These are phyloP conservation scores for Verbena officinalis DNA, from an alignment of 257 asterid species.

Conservation along the genomic window DNA sequence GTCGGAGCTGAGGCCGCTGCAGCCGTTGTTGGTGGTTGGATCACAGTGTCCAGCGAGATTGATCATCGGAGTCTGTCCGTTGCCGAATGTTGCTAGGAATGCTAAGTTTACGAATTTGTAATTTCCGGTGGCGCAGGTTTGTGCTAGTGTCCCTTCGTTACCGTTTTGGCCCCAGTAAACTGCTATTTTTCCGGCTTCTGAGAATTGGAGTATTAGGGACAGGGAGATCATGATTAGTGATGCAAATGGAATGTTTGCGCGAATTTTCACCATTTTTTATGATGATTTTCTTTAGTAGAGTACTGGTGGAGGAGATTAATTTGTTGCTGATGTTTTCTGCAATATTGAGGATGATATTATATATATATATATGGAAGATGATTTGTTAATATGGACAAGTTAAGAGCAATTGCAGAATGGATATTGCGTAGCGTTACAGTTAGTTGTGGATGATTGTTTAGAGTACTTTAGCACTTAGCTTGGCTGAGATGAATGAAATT, in stretches of 20 bases:
- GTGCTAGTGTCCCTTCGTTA: conserved; percentile 40
- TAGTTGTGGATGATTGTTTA: background rate
- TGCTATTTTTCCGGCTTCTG: conserved; percentile 39
- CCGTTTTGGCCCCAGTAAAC: conserved; percentile 51
- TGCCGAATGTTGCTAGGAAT: conserved; percentile 43
- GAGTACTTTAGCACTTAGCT: too few relatives aligned
- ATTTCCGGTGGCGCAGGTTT: conserved; percentile 43
- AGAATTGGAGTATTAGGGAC: background rate
- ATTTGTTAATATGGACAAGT: background rate
- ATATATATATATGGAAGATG: conserved; percentile 1
- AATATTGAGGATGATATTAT: background rate
- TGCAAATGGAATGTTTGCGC: background rate
- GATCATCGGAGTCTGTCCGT: conserved; percentile 40
- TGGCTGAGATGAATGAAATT: background rate
- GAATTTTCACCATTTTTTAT: background rate
- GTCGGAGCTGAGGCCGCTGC: conserved; percentile 39
- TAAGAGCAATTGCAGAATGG: background rate
- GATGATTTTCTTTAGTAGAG: background rate
- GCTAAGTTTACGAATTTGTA: conserved; percentile 40
- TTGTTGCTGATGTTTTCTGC: background rate
- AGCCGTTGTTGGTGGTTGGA: conserved; percentile 43
- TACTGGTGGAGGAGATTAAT: background rate
- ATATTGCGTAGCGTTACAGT: background rate
- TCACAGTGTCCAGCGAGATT: conserved; percentile 55
- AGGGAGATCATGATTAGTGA: background rate